phyloP scores from a whole-genome alignment of 2,329 filamentous ascomycete species.

The Sporothrix curviconia region DNA sequence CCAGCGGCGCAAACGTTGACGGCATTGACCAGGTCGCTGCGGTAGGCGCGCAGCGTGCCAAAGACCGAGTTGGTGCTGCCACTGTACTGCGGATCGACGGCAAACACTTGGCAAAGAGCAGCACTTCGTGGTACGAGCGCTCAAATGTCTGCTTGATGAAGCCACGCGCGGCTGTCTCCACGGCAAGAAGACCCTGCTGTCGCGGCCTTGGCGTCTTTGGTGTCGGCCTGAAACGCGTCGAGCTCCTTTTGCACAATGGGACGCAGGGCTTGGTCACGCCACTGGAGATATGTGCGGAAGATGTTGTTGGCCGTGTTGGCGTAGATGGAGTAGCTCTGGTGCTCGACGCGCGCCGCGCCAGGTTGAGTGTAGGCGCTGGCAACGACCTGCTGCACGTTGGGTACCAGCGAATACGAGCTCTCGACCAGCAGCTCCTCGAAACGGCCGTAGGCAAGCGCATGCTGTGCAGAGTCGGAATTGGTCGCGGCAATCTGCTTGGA shows the following conservation, averaged over 20 bases:
- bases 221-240: slow-evolving; percentile 47
- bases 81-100: slow-evolving; percentile 48
- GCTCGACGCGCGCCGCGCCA: slow-evolving; percentile 38
- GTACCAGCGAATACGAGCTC: slow-evolving; percentile 46
- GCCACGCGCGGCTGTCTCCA: slow-evolving; percentile 51
- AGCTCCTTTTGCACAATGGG: slow-evolving; percentile 47
- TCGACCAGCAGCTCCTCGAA: slow-evolving; percentile 53
- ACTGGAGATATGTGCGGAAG: slow-evolving; percentile 47
- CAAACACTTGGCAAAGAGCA: slow-evolving; percentile 51
- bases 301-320: slow-evolving; percentile 48
- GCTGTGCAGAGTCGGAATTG: slow-evolving; percentile 52
- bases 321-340: slow-evolving; percentile 45
- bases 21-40: slow-evolving; percentile 46
- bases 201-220: slow-evolving; percentile 30
- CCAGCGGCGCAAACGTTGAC: slow-evolving; percentile 49
- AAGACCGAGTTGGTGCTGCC: slow-evolving; percentile 45
- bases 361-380: slow-evolving; percentile 46
- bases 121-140: slow-evolving; percentile 48
- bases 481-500: slow-evolving; percentile 47
- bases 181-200: slow-evolving; percentile 20
- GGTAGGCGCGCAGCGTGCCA: slow-evolving; percentile 41
- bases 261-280: slow-evolving; percentile 48
- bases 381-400: slow-evolving; percentile 49
- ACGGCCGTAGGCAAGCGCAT: slow-evolving; percentile 54
- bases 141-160: slow-evolving; percentile 56